These are phyloP conservation scores for Aspergillus proliferans DNA, from an alignment of 2,329 filamentous ascomycete species.

Conservation along the genomic window DNA sequence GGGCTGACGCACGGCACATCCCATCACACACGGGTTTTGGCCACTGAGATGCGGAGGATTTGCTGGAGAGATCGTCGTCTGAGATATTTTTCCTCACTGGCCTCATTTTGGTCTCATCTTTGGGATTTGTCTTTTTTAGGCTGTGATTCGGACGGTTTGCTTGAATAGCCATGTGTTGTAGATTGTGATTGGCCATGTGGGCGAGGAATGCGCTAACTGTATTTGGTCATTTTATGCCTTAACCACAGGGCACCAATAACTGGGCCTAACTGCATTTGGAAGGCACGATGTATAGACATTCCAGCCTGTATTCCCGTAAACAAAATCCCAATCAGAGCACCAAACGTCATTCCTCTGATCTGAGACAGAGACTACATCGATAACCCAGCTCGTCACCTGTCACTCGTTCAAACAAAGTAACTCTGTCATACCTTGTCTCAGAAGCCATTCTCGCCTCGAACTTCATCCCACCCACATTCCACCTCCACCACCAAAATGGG, in stretches of 20 bases:
- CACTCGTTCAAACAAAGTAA: not conserved
- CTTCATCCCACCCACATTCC: not conserved
- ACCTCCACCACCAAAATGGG: slow-evolving; percentile 19
- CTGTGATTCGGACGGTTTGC: too few species aligned
- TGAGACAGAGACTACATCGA: not conserved
- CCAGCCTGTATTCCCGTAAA: not conserved
- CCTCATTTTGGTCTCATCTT: too few species aligned
- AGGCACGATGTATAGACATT: not conserved
- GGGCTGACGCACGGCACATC: slow-evolving; percentile 2
- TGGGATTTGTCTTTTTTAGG: too few species aligned
- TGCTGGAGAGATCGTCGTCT: too few species aligned
- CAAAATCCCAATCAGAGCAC: not conserved
- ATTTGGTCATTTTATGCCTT: too few species aligned
- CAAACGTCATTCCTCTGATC: too few species aligned
- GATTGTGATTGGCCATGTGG: too few species aligned
- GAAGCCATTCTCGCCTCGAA: slow-evolving; percentile 1
- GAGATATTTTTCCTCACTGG: too few species aligned
- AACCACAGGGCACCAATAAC: too few species aligned
- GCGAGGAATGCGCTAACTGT: too few species aligned
- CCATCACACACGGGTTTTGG: slow-evolving; percentile 1
- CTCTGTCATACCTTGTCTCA: too few species aligned
- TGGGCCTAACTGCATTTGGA: not conserved
- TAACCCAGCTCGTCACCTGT: not conserved
- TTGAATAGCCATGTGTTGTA: too few species aligned
- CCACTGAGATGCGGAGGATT: not conserved